Conservation (phyloP, 768 basidiomycete genomes). For the Termitomyces sp. region DNA sequence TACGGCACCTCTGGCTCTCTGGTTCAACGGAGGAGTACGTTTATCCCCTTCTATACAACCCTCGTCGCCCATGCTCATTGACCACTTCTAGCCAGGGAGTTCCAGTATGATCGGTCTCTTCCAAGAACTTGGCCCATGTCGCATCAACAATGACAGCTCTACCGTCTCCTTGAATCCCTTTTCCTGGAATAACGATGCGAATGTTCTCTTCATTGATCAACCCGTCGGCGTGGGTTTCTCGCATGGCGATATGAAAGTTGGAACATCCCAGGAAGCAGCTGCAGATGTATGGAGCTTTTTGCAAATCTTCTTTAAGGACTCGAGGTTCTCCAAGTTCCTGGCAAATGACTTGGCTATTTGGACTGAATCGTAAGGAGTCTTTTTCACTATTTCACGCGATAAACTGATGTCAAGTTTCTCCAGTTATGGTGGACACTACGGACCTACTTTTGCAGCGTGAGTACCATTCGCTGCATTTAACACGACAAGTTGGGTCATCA, state of each 20-base stretch:
- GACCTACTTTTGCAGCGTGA: constrained; percentile 59
- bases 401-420: neutral
- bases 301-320: constrained; percentile 58
- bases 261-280: constrained; percentile 52
- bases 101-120: constrained; percentile 63
- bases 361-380: constrained; percentile 52
- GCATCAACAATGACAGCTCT: constrained; percentile 51
- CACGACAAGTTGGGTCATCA: neutral
- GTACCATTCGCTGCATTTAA: constrained; percentile 8
- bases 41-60: neutral
- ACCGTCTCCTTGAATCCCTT: constrained; percentile 47
- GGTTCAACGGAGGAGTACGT: constrained; percentile 63
- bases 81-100: constrained; percentile 40
- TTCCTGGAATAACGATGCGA: constrained; percentile 57
- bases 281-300: constrained; percentile 58
- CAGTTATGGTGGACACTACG: constrained; percentile 69
- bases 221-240: constrained; percentile 65
- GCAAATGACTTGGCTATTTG: constrained; percentile 51
- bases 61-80: neutral
- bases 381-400: neutral
- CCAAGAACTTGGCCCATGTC: constrained; percentile 77
- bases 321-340: constrained; percentile 46
- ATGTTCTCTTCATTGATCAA: constrained; percentile 62
- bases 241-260: constrained; percentile 45
- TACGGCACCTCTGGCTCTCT: constrained; percentile 59